Percentiles rank a stretch among this genome's conserved stretches.
Conservation (phyloP, 208 protist species). For the Trypanosomatidae sp. region DNA sequence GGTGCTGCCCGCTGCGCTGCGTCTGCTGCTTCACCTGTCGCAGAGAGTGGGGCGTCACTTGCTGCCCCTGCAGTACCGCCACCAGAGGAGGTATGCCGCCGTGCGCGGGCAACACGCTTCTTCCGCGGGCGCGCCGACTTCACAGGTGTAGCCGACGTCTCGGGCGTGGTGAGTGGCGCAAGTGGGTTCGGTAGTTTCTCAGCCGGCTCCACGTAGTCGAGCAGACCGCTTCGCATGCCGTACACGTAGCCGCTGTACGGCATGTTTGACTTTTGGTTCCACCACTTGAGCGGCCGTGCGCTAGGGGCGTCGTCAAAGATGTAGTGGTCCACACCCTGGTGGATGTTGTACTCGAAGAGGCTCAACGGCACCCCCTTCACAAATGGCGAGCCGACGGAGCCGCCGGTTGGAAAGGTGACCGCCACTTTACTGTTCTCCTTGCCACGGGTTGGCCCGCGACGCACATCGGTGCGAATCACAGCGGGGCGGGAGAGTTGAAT, state of each 20-base stretch:
- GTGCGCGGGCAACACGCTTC: neutral
- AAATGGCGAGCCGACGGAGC: conserved; percentile 77
- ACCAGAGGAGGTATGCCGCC: neutral
- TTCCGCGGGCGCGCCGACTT: conserved; percentile 8
- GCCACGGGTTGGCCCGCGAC: neutral
- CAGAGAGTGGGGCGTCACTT: neutral
- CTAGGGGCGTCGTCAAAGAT: conserved; percentile 84
- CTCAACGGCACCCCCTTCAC: conserved; percentile 61
- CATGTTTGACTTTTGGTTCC: conserved; percentile 89
- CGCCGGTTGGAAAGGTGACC: conserved; percentile 54
- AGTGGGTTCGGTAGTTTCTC: conserved; percentile 69
- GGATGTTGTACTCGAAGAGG: conserved; percentile 75
- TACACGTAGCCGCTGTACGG: conserved; percentile 89
- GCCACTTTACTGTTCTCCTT: neutral
- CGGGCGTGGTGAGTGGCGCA: conserved; percentile 23
- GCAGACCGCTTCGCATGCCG: conserved; percentile 64
- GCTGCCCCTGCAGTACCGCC: neutral
- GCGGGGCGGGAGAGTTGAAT: conserved; percentile 73
- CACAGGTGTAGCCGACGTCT: neutral
- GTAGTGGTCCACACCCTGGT: conserved; percentile 87
- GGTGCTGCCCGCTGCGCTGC: neutral
- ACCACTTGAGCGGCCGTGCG: conserved; percentile 84
- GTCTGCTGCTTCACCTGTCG: neutral
- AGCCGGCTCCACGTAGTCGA: conserved; percentile 52
- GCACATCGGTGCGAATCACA: conserved; percentile 37